phyloP scores from a whole-genome alignment of 2,329 filamentous ascomycete genomes.

The Colletotrichum neosansevieriae region DNA sequence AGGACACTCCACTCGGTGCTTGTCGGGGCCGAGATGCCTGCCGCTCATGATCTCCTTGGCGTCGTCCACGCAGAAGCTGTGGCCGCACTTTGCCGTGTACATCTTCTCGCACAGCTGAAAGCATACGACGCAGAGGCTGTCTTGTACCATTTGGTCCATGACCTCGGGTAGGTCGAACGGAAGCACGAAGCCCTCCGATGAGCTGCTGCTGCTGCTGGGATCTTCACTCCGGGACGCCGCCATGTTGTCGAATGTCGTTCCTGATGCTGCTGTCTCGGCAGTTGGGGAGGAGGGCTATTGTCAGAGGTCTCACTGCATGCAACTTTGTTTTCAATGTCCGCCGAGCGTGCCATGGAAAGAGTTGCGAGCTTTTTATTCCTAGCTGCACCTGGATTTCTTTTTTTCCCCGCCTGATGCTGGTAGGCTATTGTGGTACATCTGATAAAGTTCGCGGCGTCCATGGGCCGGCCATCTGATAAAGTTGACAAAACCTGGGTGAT shows the following conservation, averaged over 20 bases:
- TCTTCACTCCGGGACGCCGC: too few species aligned
- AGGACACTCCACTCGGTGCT: background rate
- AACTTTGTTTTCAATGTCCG: background rate
- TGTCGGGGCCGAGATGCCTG: background rate
- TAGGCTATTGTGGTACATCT: too few species aligned
- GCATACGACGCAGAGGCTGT: slow-evolving; percentile 11
- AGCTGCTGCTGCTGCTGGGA: background rate
- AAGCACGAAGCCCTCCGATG: too few species aligned
- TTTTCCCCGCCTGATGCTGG: too few species aligned
- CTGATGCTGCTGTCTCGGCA: background rate
- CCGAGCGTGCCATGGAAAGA: background rate
- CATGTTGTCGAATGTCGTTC: background rate
- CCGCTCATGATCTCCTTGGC: background rate
- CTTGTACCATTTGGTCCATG: slow-evolving; percentile 11
- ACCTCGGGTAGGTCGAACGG: background rate
- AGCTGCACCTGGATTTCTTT: too few species aligned
- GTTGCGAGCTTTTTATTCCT: too few species aligned
- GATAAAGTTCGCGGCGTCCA: too few species aligned
- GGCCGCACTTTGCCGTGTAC: slow-evolving; percentile 2
- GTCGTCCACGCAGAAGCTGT: slow-evolving; percentile 2
- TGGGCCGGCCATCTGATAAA: too few species aligned
- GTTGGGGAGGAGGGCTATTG: background rate
- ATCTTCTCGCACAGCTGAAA: background rate
- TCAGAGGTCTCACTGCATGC: background rate
- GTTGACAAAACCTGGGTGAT: too few species aligned